These are phyloP conservation scores for Phytophthora brassicae DNA, from an alignment of 352 stramenopile species.

Conservation along the genomic window DNA sequence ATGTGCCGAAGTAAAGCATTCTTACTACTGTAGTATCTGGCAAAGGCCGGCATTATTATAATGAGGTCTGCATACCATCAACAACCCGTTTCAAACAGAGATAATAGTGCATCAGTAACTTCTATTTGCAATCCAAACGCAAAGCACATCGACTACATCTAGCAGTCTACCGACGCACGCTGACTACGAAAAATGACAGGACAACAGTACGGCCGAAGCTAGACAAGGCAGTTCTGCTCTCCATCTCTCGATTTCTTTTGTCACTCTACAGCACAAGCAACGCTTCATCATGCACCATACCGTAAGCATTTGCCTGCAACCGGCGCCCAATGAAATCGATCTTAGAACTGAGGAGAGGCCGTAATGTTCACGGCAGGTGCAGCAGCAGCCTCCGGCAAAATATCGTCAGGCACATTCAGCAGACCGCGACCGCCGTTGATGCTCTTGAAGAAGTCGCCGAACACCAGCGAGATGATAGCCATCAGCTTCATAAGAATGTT, in stretches of 20 bases:
- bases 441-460: slow-evolving; percentile 98
- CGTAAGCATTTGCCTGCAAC: slow-evolving; percentile 11
- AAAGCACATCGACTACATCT: slow-evolving; percentile 25
- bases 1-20: too few relatives aligned
- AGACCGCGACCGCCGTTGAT: slow-evolving; percentile 95
- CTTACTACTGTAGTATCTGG: not conserved
- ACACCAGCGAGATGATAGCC: slow-evolving; percentile 99
- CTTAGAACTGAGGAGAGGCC: slow-evolving; percentile 33
- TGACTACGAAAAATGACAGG: slow-evolving; percentile 36
- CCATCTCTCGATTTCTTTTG: slow-evolving; percentile 19
- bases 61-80: too few relatives aligned
- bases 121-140: slow-evolving; percentile 36
- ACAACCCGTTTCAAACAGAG: too few relatives aligned
- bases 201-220: slow-evolving; percentile 18
- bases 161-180: slow-evolving; percentile 24
- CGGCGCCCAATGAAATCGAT: slow-evolving; percentile 12
- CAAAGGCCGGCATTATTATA: too few relatives aligned
- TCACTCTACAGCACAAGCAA: slow-evolving; percentile 27
- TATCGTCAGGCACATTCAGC: slow-evolving; percentile 82
- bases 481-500: slow-evolving; percentile 99
- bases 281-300: slow-evolving; percentile 16
- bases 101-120: slow-evolving; percentile 24
- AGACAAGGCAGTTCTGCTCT: slow-evolving; percentile 24
- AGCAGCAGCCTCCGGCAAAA: slow-evolving; percentile 15
- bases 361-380: slow-evolving; percentile 21